Percentiles rank a stretch among this genome's conserved stretches.
Evolutionary conservation across 305 asterid species (phyloP).

Genomic region (Solanum hybrid): DNA sequence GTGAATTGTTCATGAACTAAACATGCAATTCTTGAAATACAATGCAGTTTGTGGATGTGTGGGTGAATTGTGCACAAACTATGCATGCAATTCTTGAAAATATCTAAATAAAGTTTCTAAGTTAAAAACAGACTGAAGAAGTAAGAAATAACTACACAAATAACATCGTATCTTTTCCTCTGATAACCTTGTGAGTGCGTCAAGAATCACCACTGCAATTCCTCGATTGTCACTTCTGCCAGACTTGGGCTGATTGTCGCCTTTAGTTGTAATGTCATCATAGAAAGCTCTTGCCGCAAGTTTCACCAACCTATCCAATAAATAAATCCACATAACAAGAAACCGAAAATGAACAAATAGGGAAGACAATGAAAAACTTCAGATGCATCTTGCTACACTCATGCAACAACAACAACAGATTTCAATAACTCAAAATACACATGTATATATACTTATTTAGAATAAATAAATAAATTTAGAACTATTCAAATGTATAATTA

Average conservation of each 20-base stretch:
- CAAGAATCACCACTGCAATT: conserved; percentile 78
- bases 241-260: conserved; percentile 69
- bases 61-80: neutral
- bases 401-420: neutral
- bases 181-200: conserved; percentile 68
- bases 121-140: neutral
- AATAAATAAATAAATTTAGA: too few species aligned
- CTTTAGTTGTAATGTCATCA: conserved; percentile 64
- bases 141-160: neutral
- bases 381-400: neutral
- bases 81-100: too few species aligned
- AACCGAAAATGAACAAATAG: neutral
- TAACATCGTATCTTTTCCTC: neutral
- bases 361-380: neutral
- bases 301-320: conserved; percentile 60
- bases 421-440: neutral
- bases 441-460: too few species aligned
- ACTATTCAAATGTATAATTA: too few species aligned
- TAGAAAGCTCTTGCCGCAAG: conserved; percentile 90
- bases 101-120: neutral
- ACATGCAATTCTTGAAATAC: neutral
- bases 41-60: neutral
- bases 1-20: neutral
- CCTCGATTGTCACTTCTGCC: conserved; percentile 90
- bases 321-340: neutral